phyloP scores from a whole-genome alignment of 345 rosid genomes.

The Dovyalis caffra region DNA sequence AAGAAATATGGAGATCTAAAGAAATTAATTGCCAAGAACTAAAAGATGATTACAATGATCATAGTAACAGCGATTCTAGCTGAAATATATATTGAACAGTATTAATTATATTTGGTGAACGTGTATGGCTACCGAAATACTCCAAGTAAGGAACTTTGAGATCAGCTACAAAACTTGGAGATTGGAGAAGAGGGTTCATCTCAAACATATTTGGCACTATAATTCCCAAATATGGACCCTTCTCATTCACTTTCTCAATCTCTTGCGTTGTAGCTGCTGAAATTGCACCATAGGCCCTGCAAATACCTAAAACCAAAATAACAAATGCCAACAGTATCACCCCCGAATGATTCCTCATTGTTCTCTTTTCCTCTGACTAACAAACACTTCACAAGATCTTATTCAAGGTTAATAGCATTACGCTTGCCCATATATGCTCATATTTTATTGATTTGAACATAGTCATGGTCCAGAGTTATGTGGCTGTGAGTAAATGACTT shows the following conservation, averaged over 20 bases:
- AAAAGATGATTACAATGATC: no score
- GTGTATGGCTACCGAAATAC: slow-evolving; percentile 41
- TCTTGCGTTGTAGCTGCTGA: slow-evolving; percentile 14
- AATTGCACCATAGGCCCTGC: slow-evolving; percentile 33
- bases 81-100: no score
- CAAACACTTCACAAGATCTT: no score
- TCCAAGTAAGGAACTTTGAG: slow-evolving; percentile 45
- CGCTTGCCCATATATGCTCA: no score
- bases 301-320: slow-evolving; percentile 22
- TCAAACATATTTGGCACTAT: slow-evolving; percentile 73
- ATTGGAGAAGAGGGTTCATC: slow-evolving; percentile 71
- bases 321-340: slow-evolving; percentile 6
- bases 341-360: neutral
- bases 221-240: slow-evolving; percentile 65
- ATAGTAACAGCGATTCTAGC: no score
- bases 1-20: no score
- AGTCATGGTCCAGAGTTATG: no score
- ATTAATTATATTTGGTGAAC: neutral
- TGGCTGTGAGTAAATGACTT: no score
- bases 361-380: neutral
- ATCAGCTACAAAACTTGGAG: slow-evolving; percentile 45
- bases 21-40: no score
- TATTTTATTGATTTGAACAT: no score
- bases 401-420: neutral
- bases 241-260: slow-evolving; percentile 35